Base-by-base conservation (phyloP, 257 asterid genomes). In the Mentha longifolia region DNA sequence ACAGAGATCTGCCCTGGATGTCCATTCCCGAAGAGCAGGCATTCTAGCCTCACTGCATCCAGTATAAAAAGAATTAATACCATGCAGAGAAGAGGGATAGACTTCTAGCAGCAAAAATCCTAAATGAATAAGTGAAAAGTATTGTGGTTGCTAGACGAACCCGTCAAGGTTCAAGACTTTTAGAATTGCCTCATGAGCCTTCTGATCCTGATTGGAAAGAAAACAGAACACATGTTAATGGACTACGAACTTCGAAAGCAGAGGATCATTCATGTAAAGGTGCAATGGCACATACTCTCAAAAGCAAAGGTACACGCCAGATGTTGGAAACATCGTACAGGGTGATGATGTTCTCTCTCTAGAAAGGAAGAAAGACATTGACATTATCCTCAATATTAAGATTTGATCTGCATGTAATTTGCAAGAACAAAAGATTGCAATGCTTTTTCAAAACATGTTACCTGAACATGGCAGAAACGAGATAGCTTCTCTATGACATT, bases 101-200 rank as follows among this genome's bases (percentile, higher is more conserved):
- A 47, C 35, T 56, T 16, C 28, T 49, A 62, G 56, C 59, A 70
- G 68, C 42, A 69, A 39, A 41, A 46, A n/a, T 6, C 57, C 64
- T 56, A 35, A 56, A 20, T 52, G 47, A 46, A 61, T 37, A 20
- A 31, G 72, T 46, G 28, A 70, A 75, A 43, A 52, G 33, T 16
- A 45, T 3, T 33, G 51, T 14, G 68, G 74, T 69, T 66, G 77
- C 72, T 67, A 42, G 69, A 83, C 96, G 62, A 61, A 90, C 97
- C 93, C 73, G 50, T 76, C 75, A 65, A 89, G 87, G 65, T 89
- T 87, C 80, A 93, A 78, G 83, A 79, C 97, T 82, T 84, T 89
- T 84, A 90, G 75, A 79, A 93, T 90, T 66, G 97, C 93, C 80
- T 87, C 91, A 81, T 93, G 98, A 61, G 92, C 98, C 83, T 89